Percentiles rank a stretch among this genome's conserved stretches.
Evolutionary conservation across 768 basidiomycete genomes (phyloP).

Genomic region (Phlebiopsis flavidoalba): DNA sequence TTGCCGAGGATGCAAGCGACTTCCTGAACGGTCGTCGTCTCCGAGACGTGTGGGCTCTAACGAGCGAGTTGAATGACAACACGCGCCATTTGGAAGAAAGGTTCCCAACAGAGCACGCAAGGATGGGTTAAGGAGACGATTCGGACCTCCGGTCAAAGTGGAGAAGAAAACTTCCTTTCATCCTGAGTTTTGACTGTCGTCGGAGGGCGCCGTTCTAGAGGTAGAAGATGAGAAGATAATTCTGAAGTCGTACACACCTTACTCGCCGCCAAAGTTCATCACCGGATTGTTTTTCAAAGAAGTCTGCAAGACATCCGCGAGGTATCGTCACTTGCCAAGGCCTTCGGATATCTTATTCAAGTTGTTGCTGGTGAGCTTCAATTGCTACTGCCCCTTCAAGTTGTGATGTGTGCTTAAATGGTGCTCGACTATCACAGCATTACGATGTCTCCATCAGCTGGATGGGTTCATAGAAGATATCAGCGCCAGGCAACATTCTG

Average conservation of each 20-base stretch:
- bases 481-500: slow-evolving; percentile 14
- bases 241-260: not conserved
- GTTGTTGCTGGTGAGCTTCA: not conserved
- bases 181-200: too few species aligned
- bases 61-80: not conserved
- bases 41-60: not conserved
- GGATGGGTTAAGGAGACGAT: not conserved
- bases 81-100: too few species aligned
- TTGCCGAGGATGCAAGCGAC: too few species aligned
- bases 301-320: not conserved
- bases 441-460: not conserved
- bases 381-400: not conserved
- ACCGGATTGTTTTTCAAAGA: not conserved
- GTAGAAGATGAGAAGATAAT: too few species aligned
- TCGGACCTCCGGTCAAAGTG: not conserved
- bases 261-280: not conserved
- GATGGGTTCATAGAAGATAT: slow-evolving; percentile 17
- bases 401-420: not conserved
- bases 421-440: not conserved
- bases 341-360: not conserved
- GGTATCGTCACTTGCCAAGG: not conserved
- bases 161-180: too few species aligned
- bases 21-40: not conserved
- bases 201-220: too few species aligned
- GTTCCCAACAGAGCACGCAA: too few species aligned